Conservation (phyloP, 176 grass and related monocot genomes). For the Phragmites australis region DNA sequence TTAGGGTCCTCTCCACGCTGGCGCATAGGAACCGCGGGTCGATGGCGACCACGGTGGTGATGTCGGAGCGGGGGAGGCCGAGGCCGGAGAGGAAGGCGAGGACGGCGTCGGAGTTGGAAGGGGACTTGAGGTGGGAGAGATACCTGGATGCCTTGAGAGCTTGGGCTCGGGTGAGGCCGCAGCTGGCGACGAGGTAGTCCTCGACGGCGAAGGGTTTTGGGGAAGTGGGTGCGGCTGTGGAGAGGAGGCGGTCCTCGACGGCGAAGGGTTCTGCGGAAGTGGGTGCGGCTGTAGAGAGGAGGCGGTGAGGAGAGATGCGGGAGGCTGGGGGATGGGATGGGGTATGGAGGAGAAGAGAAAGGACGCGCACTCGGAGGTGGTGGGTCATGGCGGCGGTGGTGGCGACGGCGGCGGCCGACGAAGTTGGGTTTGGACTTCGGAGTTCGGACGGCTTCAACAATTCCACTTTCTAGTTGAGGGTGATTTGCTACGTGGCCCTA, state of each 20-base stretch:
- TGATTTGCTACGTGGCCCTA: too few species aligned
- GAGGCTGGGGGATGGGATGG: neutral
- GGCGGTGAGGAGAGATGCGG: neutral
- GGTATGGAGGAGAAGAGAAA: neutral
- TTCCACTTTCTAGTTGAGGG: too few species aligned
- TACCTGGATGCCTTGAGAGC: neutral
- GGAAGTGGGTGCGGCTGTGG: neutral
- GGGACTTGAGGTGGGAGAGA: neutral
- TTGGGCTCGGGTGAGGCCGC: conserved; percentile 34
- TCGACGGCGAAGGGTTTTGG: conserved; percentile 19
- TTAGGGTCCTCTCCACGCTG: neutral
- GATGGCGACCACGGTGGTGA: conserved; percentile 18
- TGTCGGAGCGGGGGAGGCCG: conserved; percentile 36
- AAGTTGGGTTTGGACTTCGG: too few species aligned
- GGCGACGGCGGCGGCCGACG: neutral
- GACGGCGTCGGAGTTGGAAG: conserved; percentile 31
- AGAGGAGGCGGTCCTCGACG: conserved; percentile 13
- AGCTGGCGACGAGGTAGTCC: conserved; percentile 48
- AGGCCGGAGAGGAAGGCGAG: conserved; percentile 16
- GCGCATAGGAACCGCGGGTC: conserved; percentile 14
- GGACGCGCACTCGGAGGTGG: neutral
- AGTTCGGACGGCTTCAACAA: too few species aligned
- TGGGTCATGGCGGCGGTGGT: neutral
- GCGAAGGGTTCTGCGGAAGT: neutral
- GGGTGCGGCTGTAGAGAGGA: neutral